Evolutionary conservation across 495 filamentous ascomycete species (phyloP), one percentile per base, ranked within the genome.

Genomic region (Cercophora scortea): DNA sequence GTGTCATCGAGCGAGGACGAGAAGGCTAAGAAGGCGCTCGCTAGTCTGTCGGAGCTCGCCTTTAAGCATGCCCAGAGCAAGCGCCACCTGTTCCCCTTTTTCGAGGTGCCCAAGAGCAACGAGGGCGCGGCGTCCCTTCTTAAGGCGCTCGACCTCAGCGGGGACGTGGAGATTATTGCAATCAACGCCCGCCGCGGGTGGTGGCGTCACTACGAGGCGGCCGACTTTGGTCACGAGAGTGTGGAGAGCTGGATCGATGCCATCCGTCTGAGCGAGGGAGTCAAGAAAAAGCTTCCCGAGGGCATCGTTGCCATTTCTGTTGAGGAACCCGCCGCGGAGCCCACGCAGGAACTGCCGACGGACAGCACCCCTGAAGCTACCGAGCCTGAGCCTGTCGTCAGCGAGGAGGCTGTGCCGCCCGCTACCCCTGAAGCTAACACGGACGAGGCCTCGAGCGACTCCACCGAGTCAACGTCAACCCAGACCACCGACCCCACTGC

Each of bases 201-300:
- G 94, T 94, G 83, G 78, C 82, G 86, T 54, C 81, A 77, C 38
- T 94, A 85, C 59, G 70, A 76, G 36, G 70, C 73, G 5, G 69
- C 62, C 13, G 79, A 83, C 18, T 88, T 82, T 54, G 75, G 73
- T 10, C 62, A 77, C 33, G 74, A 75, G 34, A 75, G 76, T 9
- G 69, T 97, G 36, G 89, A 95, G 67, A 71, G 74, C 49, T 97
- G 90, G 90, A 77, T 97, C 55, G 93, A 98, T 65, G 79, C 78
- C 3, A 89, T 96, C 56, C 80, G 87, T 19, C 73, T 98, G 63
- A 89, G 90, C 43, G 94, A 96, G 58, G 86, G 86, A 6, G 65
- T 77, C 17, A 96, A 91, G 76, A 78, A 84, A 65, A 88, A 84
- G 72, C 59, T 97, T 40, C 90, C 92, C 5, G 87, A 85, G 43